Evolutionary conservation across 2,329 filamentous ascomycete species (phyloP), one percentile per base, ranked within the genome.

Genomic region (Trichophyton rubrum): DNA sequence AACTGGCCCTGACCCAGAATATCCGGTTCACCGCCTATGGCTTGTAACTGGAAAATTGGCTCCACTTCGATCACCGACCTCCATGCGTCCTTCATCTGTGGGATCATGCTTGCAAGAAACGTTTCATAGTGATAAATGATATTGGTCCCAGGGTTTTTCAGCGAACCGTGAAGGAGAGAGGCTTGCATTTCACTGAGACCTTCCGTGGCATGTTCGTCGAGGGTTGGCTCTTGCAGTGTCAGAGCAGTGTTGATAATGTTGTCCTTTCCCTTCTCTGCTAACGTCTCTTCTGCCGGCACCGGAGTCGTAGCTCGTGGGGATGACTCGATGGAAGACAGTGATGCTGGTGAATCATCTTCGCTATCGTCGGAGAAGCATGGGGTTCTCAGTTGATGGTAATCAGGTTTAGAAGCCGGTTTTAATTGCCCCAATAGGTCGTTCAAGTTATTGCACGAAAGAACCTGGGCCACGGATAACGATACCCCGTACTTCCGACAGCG

Each of bases 81-180:
- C 55, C 55, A 57, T 13, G 55, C 55, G n/a, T 57, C 33, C 22
- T 17, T 57, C 55, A 57, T 57, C 9, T 20, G 8, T n/a, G 55
- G 55, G 22, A 57, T 22, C 15, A 35, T 11, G 9, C n/a, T 40
- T 24, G 35, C n/a, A 17, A 35, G 17, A 27, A 20, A 57, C 27
- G 27, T 40, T 40, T 57, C 55, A 20, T 40, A 22, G 27, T 35
- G 33, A 33, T 33, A 35, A n/a, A 57, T 57, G 2, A 38, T 57
- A 22, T 57, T 57, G 27, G 35, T 57, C 3, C 55, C 55, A 2
- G 55, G 55, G 27, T 57, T 40, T 11, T 35, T 40, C 3, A 30
- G 27, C 1, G 22, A 30, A 1, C 55, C 55, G 15, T 57, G 55
- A n/a, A 57, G 17, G 15, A 57, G 33, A 5, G 55, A 35, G 13